phyloP scores from a whole-genome alignment of 345 rosid species.

The sweet orange (Citrus sinensis) region DNA sequence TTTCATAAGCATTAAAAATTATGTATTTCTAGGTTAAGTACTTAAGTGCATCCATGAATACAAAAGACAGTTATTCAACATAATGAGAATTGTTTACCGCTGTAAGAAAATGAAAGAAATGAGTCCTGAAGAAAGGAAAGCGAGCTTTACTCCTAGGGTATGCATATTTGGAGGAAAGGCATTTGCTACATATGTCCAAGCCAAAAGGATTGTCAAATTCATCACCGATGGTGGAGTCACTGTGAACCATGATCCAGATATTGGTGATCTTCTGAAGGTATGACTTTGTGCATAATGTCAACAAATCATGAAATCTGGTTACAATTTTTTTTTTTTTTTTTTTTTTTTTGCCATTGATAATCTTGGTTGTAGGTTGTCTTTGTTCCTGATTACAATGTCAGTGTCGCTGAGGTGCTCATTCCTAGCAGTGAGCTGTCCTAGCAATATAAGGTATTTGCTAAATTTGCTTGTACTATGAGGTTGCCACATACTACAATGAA shows the following conservation, averaged over 20 bases:
- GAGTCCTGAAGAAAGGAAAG: conserved; percentile 31
- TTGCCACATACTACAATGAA: neutral
- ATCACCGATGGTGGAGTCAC: conserved; percentile 47
- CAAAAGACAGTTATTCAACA: conserved; percentile 48
- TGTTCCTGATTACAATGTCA: too few relatives aligned
- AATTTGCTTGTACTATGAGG: neutral
- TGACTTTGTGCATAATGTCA: too few relatives aligned
- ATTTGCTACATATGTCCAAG: conserved; percentile 54
- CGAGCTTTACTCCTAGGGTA: conserved; percentile 38
- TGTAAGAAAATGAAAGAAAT: conserved; percentile 52
- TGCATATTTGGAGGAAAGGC: conserved; percentile 55
- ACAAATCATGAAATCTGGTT: too few relatives aligned
- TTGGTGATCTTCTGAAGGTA: neutral
- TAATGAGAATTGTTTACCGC: conserved; percentile 41
- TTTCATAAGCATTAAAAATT: neutral
- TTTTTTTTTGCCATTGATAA: too few relatives aligned
- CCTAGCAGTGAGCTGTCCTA: too few relatives aligned
- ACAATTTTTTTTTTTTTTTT: too few relatives aligned
- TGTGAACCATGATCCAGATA: conserved; percentile 38
- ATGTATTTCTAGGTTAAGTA: conserved; percentile 32
- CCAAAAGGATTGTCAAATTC: conserved; percentile 54
- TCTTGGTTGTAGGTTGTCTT: too few relatives aligned
- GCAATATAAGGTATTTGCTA: too few relatives aligned
- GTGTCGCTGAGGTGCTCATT: too few relatives aligned
- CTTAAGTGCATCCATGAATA: conserved; percentile 50